Evolutionary conservation across 768 basidiomycete species (phyloP).

Genomic region (Panus rudis): DNA sequence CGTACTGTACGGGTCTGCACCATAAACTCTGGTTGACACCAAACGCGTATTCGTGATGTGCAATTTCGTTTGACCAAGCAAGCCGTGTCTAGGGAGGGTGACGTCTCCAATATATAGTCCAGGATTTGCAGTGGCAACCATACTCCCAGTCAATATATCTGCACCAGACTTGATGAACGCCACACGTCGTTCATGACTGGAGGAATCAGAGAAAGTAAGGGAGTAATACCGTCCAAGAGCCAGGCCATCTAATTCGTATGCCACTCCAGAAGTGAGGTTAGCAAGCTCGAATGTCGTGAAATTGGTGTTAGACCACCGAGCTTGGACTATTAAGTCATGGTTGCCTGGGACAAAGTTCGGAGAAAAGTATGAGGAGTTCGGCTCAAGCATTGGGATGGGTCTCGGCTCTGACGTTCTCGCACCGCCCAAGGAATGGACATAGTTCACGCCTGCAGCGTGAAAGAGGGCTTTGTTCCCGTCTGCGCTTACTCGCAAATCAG

Average conservation of each 20-base stretch:
- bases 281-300: conserved; percentile 65
- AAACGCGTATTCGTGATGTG: conserved; percentile 40
- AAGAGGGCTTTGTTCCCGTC: conserved; percentile 49
- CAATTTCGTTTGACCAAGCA: conserved; percentile 23
- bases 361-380: conserved; percentile 49
- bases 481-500: conserved; percentile 51
- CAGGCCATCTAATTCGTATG: conserved; percentile 46
- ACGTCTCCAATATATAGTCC: conserved; percentile 64
- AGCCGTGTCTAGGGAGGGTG: conserved; percentile 35
- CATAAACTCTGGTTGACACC: conserved; percentile 44
- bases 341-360: conserved; percentile 54
- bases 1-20: conserved; percentile 33
- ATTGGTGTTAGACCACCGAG: conserved; percentile 58
- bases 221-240: conserved; percentile 62
- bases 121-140: conserved; percentile 55
- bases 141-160: conserved; percentile 50
- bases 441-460: conserved; percentile 58
- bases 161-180: conserved; percentile 62
- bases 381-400: conserved; percentile 39
- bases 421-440: conserved; percentile 36
- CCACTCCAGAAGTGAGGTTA: conserved; percentile 36
- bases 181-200: conserved; percentile 36
- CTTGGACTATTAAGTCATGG: conserved; percentile 49
- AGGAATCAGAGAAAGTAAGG: conserved; percentile 44
- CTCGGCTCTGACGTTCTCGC: conserved; percentile 21